Evolutionary conservation across 108 stramenopile genomes (phyloP), one percentile per base, ranked within the genome.

Genomic region (Nannochloropsis salina): DNA sequence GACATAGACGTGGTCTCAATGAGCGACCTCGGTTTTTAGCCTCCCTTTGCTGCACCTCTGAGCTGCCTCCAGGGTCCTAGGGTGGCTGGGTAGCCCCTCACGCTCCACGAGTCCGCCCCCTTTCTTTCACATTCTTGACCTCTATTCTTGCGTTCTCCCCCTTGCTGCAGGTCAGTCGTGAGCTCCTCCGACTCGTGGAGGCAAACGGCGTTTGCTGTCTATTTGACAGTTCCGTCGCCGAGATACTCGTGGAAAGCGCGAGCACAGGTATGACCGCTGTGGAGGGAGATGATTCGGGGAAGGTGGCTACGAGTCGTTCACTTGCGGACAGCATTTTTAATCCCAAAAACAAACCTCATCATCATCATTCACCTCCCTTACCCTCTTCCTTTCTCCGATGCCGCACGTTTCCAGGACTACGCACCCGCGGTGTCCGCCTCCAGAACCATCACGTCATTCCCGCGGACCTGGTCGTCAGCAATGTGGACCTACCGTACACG

Each of bases 401-500:
- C 31, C 31, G 31, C 31, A 4, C 8, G 1, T 6, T 74, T 74
- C n/a, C 61, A 74, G n/a, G n/a, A 74, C 61, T n/a, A 42, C 51
- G 45, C 43, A 84, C 89, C 43, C 83, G 84, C 79, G 89, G 84
- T 47, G 83, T 88, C 20, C 80, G 47, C 3, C 51, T 88, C 12
- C 83, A 85, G 44, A 42, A 42, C 31, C 86, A 86, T 18, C 80
- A 87, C 22, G 93, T 92, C 84, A 8, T 95, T 9, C 86, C 90
- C 1, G 95, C 96, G 40, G 96, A 96, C 86, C 87, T 93, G 80
- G 89, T 96, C 12, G 91, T 97, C 83, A 91, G 93, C 91, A 97
- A 96, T 90, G 94, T 94, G 3, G 96, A 97, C 86, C 86, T 97
- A 22, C 95, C 95, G 21, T 94, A 92, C 86, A 94, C 94, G 11